phyloP scores from a whole-genome alignment of 2,329 filamentous ascomycete species.

The Penicillium glabrum region DNA sequence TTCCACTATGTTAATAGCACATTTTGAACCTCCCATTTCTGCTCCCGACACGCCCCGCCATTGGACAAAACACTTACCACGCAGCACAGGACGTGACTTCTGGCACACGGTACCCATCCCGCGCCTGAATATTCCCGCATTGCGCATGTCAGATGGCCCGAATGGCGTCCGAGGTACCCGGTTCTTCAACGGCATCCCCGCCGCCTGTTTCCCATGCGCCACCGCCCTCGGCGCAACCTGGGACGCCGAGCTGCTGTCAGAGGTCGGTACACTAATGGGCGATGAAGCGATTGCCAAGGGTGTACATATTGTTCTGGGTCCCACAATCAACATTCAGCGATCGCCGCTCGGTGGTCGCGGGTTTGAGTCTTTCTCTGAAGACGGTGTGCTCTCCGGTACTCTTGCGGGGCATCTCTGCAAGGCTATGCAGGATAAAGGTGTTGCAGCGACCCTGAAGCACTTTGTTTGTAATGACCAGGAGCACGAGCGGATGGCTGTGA shows the following conservation, averaged over 20 bases:
- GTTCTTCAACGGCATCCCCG: conserved; percentile 67
- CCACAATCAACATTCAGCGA: conserved; percentile 78
- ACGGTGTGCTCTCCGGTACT: conserved; percentile 73
- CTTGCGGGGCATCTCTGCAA: conserved; percentile 71
- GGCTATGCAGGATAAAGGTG: conserved; percentile 69
- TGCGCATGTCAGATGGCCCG: conserved; percentile 69
- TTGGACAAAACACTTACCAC: not conserved
- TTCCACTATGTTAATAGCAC: not conserved
- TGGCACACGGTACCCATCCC: conserved; percentile 68
- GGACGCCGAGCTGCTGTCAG: conserved; percentile 68
- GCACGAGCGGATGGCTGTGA: conserved; percentile 45
- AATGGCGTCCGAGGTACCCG: conserved; percentile 69
- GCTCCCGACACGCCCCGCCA: not conserved
- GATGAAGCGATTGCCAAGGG: conserved; percentile 72
- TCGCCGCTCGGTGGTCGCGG: conserved; percentile 81
- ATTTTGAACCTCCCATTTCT: not conserved
- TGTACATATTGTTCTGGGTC: conserved; percentile 71
- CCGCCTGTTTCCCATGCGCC: conserved; percentile 76
- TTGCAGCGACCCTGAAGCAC: conserved; percentile 76
- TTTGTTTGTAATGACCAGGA: conserved; percentile 51
- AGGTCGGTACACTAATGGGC: conserved; percentile 70
- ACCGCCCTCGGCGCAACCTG: conserved; percentile 77
- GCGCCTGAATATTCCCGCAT: conserved; percentile 61
- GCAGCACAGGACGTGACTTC: conserved; percentile 52
- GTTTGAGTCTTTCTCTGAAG: conserved; percentile 85